Base-by-base conservation (phyloP, 2,329 filamentous ascomycete species). In the Talaromyces sp. region DNA sequence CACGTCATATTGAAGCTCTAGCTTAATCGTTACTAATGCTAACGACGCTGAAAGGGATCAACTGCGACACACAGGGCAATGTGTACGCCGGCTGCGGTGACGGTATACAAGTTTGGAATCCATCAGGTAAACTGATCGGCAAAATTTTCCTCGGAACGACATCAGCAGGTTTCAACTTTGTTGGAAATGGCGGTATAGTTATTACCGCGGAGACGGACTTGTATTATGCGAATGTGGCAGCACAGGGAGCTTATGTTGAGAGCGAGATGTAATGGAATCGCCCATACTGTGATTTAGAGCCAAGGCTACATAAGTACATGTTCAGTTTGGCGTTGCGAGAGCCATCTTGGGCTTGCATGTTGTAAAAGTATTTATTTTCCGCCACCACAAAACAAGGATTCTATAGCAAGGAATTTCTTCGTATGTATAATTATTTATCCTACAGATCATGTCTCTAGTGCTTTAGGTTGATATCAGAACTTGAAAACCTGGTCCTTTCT, bases 401-500 rank as follows among this genome's bases (percentile, higher is more conserved):
- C 36, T 40, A 40, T 23, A 23, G 23, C 23, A 23, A 23, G 23
- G 23, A 23, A 23, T 1, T 23, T 23, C 23, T 23, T 23, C 23
- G 23, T 23, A 23, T 23, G 23, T 23, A 23, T 23, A 23, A 23
- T 23, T 23, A n/a, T 5, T 7, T 51, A 51, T 51, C 1, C 10
- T 51, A 51, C 44, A 51, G 10, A 51, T 14, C 7, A 14, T 27
- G 16, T 51, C n/a, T 28, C 18, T 5, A 23, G 23, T 23, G 2
- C 23, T 23, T 23, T 23, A 27, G 27, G 18, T 23, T 4, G 10
- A 2, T 8, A n/a, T 60, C 65, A 87, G 65, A 89, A 89, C 63
- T 78, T 83, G 68, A 87, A 76, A 23, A 89, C 81, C 69, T 87
- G 82, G 12, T 81, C 78, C 69, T 83, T 84, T 12, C 66, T 70